Evolutionary conservation across 2,329 filamentous ascomycete species (phyloP).

Genomic region (Eutypa lata): DNA sequence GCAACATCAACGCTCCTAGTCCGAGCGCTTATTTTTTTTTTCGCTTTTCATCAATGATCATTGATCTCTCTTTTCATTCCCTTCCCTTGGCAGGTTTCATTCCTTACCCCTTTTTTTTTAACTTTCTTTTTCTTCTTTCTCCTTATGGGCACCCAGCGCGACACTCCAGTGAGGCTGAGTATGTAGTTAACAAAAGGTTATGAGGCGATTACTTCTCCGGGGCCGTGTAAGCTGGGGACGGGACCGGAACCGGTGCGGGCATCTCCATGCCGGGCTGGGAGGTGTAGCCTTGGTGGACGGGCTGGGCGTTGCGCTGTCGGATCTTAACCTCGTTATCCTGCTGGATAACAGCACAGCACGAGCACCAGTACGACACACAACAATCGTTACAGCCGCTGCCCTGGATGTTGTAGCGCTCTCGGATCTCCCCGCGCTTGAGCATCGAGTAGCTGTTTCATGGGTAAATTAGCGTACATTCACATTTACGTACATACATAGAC

Average conservation of each 20-base stretch:
- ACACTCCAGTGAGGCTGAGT: too few relatives aligned
- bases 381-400: conserved; percentile 40
- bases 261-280: conserved; percentile 28
- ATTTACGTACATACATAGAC: not conserved
- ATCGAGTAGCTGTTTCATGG: conserved; percentile 36
- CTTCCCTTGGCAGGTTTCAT: too few relatives aligned
- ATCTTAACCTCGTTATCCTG: conserved; percentile 40
- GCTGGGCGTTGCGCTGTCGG: conserved; percentile 18
- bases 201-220: not conserved
- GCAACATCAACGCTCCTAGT: too few relatives aligned
- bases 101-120: too few relatives aligned
- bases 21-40: too few relatives aligned
- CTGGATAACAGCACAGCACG: conserved; percentile 45
- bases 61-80: too few relatives aligned
- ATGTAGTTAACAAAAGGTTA: too few relatives aligned
- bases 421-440: conserved; percentile 41
- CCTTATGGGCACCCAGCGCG: too few relatives aligned
- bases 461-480: conserved; percentile 19
- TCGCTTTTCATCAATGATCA: too few relatives aligned
- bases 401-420: conserved; percentile 41
- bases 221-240: too few relatives aligned
- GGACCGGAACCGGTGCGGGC: conserved; percentile 15
- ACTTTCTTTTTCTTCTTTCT: too few relatives aligned
- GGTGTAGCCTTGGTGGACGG: conserved; percentile 28
- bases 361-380: conserved; percentile 39